Conservation (phyloP, 768 basidiomycete genomes). For the Dioszegia aurantiaca region DNA sequence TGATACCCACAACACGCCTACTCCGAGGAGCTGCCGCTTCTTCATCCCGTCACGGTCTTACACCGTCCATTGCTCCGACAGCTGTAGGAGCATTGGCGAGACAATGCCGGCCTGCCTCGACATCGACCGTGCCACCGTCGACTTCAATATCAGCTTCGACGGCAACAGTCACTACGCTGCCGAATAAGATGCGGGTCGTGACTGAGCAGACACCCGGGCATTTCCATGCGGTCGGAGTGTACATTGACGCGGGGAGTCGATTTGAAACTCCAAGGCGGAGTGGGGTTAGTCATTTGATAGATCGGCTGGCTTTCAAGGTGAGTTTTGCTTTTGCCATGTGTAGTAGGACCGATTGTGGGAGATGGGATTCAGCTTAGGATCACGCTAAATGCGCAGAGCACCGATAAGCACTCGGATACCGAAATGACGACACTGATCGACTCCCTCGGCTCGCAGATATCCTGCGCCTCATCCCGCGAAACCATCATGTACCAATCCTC, state of each 20-base stretch:
- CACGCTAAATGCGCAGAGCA: constrained; percentile 60
- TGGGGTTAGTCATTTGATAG: constrained; percentile 87
- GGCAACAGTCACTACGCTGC: constrained; percentile 67
- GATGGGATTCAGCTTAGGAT: constrained; percentile 8
- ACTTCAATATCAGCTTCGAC: constrained; percentile 14
- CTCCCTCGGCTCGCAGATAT: constrained; percentile 82
- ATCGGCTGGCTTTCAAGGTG: constrained; percentile 96
- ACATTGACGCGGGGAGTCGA: constrained; percentile 87
- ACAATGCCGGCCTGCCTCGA: constrained; percentile 11
- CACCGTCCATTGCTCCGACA: not conserved
- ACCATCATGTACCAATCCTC: constrained; percentile 98
- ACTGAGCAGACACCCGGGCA: constrained; percentile 88
- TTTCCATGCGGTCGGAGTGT: constrained; percentile 89
- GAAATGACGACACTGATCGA: constrained; percentile 80
- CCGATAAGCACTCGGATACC: constrained; percentile 65
- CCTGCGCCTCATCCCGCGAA: constrained; percentile 85
- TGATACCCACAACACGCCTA: constrained; percentile 6
- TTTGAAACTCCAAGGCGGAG: constrained; percentile 72
- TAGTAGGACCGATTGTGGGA: not conserved
- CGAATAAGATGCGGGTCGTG: constrained; percentile 87
- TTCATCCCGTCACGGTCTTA: not conserved
- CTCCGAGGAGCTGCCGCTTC: not conserved
- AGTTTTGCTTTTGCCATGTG: constrained; percentile 13
- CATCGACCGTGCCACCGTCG: constrained; percentile 13
- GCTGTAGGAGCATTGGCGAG: not conserved